Conservation (phyloP, 495 filamentous ascomycete species). For the Daldinia grandis region DNA sequence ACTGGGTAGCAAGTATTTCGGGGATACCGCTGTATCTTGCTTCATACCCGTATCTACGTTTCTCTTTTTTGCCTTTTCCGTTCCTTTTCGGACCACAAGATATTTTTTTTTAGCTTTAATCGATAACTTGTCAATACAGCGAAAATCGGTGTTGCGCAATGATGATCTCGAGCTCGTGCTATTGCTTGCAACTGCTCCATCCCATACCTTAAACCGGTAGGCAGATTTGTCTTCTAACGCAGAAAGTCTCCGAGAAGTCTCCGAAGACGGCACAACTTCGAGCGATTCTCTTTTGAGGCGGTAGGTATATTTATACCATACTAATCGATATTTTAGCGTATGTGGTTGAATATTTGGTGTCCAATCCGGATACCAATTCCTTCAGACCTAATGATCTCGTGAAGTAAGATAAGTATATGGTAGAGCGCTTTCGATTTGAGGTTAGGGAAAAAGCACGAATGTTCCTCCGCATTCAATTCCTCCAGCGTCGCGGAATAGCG, state of each 20-base stretch:
- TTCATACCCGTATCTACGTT: no score
- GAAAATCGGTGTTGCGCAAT: background rate
- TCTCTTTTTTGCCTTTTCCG: no score
- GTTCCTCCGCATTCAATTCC: background rate
- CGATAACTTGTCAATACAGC: background rate
- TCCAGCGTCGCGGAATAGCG: background rate
- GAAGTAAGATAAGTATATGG: background rate
- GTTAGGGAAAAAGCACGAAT: background rate
- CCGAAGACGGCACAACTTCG: background rate
- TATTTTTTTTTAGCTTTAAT: no score
- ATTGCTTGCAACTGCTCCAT: background rate
- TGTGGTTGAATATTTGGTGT: background rate
- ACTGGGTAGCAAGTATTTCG: no score
- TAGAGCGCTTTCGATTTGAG: background rate
- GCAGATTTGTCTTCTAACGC: background rate
- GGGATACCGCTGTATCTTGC: no score
- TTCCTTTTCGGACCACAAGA: no score
- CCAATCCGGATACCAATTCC: background rate
- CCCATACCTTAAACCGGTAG: background rate
- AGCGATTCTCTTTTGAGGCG: background rate
- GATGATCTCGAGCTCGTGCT: background rate
- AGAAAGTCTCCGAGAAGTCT: background rate
- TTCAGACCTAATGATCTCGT: background rate
- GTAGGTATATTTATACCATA: background rate
- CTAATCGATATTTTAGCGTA: background rate